Base-by-base conservation (phyloP, 2,329 filamentous ascomycete species). In the Chrysoporthe austroafricana region DNA sequence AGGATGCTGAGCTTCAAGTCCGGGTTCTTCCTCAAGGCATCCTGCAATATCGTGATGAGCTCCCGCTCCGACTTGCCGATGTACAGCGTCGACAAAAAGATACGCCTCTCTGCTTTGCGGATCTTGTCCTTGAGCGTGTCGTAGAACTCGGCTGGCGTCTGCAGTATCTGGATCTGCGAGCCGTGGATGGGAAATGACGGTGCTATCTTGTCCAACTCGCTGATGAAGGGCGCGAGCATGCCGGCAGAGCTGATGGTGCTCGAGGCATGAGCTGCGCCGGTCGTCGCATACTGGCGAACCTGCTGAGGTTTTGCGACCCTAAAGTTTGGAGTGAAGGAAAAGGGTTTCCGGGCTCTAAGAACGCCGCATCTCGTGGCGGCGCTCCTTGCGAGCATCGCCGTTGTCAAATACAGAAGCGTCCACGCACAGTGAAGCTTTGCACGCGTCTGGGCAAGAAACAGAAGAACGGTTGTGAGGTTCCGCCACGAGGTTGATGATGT, bases 11-110 rank as follows among this genome's bases (percentile, higher is more conserved):
- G 85, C 74, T 88, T 90, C 34, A 99, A 85, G 6, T 90, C 81
- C 0, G 92, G 90, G 70, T 96, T 97, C 11, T 82, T 82, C 62
- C 87, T 85, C 14, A 99, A 84, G 6, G 94, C 91, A 70, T 91
- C 85, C 72, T 89, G 90, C 56, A 99, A 82, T 0, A 91, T 93
- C 21, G 88, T 84, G 67, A 98, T 93, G 75, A 99, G 85, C 73
- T 98, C 96, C 79, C 90, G 86, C 79, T 99, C 96, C 1, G 91
- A 91, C 78, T 95, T 97, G 71, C 96, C 96, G 76, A 99, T 96
- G 77, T 99, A 99, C 63, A 99, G 82, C 0, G 96, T 99, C n/a
- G 94, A 97, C 62, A 99, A 82, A 77, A 96, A 99, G 72, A 99
- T 91, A 69, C 92, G 88, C 63, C 82, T 85, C 77, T 93, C 88